A percentile compares a stretch with the other conserved stretches of the same genome.
These are phyloP conservation scores for Russula vinacea DNA, from an alignment of 768 basidiomycete genomes.

Conservation along the genomic window DNA sequence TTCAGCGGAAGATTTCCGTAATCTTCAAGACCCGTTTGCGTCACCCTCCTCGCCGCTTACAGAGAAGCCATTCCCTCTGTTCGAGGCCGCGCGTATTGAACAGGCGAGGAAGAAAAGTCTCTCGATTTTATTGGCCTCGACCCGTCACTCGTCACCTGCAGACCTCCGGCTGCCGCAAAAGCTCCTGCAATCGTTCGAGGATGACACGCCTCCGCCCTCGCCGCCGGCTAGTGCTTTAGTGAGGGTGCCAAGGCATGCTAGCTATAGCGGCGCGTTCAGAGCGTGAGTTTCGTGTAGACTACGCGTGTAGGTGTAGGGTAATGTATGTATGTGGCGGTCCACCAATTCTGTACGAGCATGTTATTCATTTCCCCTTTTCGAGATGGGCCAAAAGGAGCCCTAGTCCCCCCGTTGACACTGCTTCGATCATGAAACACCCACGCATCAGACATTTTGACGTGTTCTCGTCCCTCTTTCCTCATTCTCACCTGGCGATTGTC, in stretches of 20 bases:
- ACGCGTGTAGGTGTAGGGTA: conserved; percentile 25
- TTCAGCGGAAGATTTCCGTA: conserved; percentile 22
- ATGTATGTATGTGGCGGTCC: conserved; percentile 24
- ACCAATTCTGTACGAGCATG: conserved; percentile 28
- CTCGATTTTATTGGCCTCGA: conserved; percentile 6
- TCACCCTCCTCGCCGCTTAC: conserved; percentile 18
- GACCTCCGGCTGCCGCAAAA: conserved; percentile 7
- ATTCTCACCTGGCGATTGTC: conserved; percentile 23
- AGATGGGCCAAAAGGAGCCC: conserved; percentile 24
- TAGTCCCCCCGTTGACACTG: conserved; percentile 16
- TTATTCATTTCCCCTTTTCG: conserved; percentile 24
- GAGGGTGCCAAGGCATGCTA: conserved; percentile 16
- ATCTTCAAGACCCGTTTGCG: conserved; percentile 25
- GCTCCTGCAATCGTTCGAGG: conserved; percentile 13
- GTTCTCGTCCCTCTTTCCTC: conserved; percentile 15
- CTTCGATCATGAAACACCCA: conserved; percentile 26
- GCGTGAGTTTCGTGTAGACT: conserved; percentile 25
- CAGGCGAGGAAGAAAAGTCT: conserved; percentile 23
- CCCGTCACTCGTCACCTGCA: conserved; percentile 22
- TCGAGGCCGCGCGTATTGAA: conserved; percentile 21
- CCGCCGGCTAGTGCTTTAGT: conserved; percentile 19
- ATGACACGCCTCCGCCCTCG: conserved; percentile 16
- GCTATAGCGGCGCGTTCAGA: conserved; percentile 24
- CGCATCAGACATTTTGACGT: conserved; percentile 21
- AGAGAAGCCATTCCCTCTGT: conserved; percentile 20